These are phyloP conservation scores for Cladosporium sp. DNA, from an alignment of 2,329 filamentous ascomycete species.

Conservation along the genomic window DNA sequence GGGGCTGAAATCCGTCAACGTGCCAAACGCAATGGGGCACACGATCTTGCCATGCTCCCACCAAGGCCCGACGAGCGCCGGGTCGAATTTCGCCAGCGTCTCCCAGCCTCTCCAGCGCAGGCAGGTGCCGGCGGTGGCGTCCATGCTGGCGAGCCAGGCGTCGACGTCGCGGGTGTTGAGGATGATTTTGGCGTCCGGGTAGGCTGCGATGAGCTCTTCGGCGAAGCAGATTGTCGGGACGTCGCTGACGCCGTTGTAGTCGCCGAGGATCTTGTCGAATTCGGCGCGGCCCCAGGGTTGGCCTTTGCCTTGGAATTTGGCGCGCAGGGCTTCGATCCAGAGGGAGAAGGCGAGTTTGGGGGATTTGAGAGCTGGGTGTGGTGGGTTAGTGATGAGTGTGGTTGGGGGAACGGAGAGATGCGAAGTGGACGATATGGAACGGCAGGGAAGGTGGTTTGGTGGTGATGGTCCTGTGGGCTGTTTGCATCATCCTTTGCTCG, in stretches of 20 bases:
- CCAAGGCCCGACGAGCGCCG: conserved; percentile 5
- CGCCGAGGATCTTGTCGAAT: conserved; percentile 46
- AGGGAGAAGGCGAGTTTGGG: conserved; percentile 16
- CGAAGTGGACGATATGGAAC: no score
- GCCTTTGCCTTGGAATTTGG: conserved; percentile 17
- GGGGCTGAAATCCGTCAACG: conserved; percentile 7
- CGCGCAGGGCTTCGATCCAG: conserved; percentile 18
- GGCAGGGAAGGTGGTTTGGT: no score
- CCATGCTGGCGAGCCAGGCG: conserved; percentile 21
- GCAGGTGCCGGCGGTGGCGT: conserved; percentile 11
- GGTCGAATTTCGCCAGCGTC: conserved; percentile 15
- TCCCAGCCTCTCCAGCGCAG: conserved; percentile 14
- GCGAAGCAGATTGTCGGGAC: conserved; percentile 16
- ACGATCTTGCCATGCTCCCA: conserved; percentile 14
- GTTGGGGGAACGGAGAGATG: no score
- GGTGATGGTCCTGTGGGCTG: neutral
- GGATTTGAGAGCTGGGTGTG: conserved; percentile 12
- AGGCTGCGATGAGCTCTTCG: conserved; percentile 19
- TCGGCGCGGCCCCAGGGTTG: conserved; percentile 18
- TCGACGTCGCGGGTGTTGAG: conserved; percentile 54
- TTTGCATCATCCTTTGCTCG: neutral
- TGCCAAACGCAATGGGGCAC: conserved; percentile 11
- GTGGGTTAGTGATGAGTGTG: no score
- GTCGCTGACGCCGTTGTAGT: conserved; percentile 42
- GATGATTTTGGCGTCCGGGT: conserved; percentile 22